phyloP scores from a whole-genome alignment of 331 rosid genomes.

The Pyracantha coccinea region DNA sequence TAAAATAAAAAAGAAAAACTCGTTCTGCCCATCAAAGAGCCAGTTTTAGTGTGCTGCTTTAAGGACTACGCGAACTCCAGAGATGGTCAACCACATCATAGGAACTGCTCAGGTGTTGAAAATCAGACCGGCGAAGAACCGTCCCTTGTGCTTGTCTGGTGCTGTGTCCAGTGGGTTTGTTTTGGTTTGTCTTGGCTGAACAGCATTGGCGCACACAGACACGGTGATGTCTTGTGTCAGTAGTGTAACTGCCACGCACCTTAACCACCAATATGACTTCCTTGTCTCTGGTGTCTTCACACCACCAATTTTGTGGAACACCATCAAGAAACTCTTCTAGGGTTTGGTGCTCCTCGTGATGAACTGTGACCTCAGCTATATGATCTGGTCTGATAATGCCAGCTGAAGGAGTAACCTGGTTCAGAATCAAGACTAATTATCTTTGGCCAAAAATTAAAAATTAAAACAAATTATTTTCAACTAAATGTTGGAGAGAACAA shows the following conservation, averaged over 20 bases:
- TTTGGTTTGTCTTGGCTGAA: constrained; percentile 40
- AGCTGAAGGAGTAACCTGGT: constrained; percentile 75
- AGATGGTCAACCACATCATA: constrained; percentile 65
- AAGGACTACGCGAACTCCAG: constrained; percentile 56
- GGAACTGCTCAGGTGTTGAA: constrained; percentile 66
- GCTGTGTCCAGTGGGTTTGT: constrained; percentile 20
- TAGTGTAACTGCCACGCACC: constrained; percentile 54
- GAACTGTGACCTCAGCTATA: constrained; percentile 72
- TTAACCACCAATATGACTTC: constrained; percentile 74
- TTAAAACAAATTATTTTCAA: background rate
- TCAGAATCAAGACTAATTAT: constrained; percentile 17
- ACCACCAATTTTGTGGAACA: constrained; percentile 73
- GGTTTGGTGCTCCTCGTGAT: constrained; percentile 72
- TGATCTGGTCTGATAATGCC: constrained; percentile 76
- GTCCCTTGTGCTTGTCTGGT: constrained; percentile 48
- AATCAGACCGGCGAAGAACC: constrained; percentile 68
- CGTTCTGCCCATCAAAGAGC: background rate
- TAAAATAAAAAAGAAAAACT: background rate
- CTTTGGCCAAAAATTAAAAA: background rate
- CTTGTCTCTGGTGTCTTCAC: constrained; percentile 83
- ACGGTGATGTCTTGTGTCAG: constrained; percentile 49
- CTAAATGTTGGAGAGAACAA: background rate
- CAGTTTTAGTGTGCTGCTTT: constrained; percentile 9
- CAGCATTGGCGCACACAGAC: constrained; percentile 73
- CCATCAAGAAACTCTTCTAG: constrained; percentile 82